Evolutionary conservation across 768 basidiomycete species (phyloP).

Genomic region (Cubamyces lactineus): DNA sequence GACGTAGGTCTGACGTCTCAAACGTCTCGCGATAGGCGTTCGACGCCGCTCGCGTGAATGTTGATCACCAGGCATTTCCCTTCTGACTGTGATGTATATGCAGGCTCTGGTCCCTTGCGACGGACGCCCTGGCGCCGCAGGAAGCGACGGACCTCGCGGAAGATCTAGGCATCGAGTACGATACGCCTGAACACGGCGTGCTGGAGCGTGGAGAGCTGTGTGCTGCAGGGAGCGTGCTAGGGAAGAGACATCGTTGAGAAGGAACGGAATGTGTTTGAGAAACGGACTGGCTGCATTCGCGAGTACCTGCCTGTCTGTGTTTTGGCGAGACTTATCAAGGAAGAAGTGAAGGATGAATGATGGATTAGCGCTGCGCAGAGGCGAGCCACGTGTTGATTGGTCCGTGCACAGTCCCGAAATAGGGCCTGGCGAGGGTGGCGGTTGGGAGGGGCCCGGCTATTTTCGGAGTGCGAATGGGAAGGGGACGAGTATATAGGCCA

Average conservation of each 20-base stretch:
- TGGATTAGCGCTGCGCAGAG: not conserved
- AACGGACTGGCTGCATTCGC: too few relatives aligned
- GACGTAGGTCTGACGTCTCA: conserved; percentile 61
- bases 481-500: conserved; percentile 26
- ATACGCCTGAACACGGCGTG: conserved; percentile 67
- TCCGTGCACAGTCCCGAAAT: conserved; percentile 21
- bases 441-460: conserved; percentile 14
- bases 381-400: conserved; percentile 4
- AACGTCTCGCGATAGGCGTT: not conserved
- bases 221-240: conserved; percentile 30
- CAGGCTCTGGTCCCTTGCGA: conserved; percentile 78
- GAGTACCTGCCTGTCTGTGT: not conserved
- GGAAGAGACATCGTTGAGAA: conserved; percentile 29
- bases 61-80: not conserved
- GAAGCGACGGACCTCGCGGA: conserved; percentile 70
- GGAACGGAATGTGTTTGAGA: not conserved
- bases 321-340: not conserved
- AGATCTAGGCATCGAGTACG: conserved; percentile 79
- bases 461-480: conserved; percentile 21
- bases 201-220: conserved; percentile 71
- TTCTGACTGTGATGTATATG: not conserved
- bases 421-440: not conserved
- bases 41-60: not conserved
- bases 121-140: conserved; percentile 68
- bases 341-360: not conserved